Conservation (phyloP, 352 stramenopile genomes). For the Phytophthora cactorum region DNA sequence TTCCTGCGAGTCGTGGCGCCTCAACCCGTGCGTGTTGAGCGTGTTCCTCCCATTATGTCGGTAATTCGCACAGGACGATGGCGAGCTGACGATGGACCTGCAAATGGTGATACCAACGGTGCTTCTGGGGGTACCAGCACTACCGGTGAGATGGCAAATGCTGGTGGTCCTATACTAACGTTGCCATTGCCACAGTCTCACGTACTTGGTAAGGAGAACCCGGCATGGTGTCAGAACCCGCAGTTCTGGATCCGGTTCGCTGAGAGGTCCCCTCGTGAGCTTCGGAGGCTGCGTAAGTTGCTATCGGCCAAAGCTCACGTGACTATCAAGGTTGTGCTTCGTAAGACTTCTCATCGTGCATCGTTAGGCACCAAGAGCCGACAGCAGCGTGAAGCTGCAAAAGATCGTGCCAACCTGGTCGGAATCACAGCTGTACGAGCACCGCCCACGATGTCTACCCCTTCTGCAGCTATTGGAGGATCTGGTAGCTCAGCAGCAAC, state of each 20-base stretch:
- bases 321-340: conserved; percentile 76
- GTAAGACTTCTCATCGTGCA: conserved; percentile 69
- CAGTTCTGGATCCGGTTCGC: conserved; percentile 85
- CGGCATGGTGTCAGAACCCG: conserved; percentile 87
- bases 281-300: conserved; percentile 25
- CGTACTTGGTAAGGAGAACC: conserved; percentile 56
- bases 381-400: conserved; percentile 56
- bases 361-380: conserved; percentile 48
- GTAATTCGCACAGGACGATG: conserved; percentile 71
- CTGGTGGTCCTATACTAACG: conserved; percentile 72
- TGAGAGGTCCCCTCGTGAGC: conserved; percentile 29
- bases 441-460: not conserved
- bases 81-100: conserved; percentile 49
- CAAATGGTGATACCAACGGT: conserved; percentile 42
- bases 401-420: conserved; percentile 68
- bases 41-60: conserved; percentile 68
- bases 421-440: conserved; percentile 61
- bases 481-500: conserved; percentile 35
- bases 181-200: conserved; percentile 45
- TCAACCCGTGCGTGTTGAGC: conserved; percentile 77
- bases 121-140: conserved; percentile 36
- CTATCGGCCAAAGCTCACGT: conserved; percentile 48
- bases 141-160: conserved; percentile 61
- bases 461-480: conserved; percentile 22
- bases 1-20: conserved; percentile 88